phyloP scores from a whole-genome alignment of 2,329 filamentous ascomycete genomes.

The Trichoderma harzianum region DNA sequence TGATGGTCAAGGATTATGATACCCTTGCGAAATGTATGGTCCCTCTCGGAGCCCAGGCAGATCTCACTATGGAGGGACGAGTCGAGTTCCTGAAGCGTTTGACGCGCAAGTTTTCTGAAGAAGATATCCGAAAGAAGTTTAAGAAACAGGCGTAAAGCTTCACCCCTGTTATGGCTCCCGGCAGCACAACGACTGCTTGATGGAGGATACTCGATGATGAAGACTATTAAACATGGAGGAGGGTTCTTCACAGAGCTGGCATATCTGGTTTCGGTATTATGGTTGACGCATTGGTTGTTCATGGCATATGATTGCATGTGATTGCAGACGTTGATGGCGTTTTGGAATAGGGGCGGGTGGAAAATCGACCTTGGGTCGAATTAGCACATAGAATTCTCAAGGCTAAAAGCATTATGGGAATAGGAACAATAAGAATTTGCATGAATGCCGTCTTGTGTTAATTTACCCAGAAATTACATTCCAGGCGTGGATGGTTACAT shows the following conservation, averaged over 20 bases:
- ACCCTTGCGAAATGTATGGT: slow-evolving; percentile 68
- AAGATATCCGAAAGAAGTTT: slow-evolving; percentile 61
- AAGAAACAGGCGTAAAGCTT: slow-evolving; percentile 14
- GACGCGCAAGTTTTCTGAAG: slow-evolving; percentile 63
- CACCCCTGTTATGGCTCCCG: background rate
- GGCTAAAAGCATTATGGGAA: background rate
- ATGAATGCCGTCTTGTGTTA: background rate
- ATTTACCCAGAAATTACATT: background rate
- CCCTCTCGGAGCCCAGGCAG: slow-evolving; percentile 68
- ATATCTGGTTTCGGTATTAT: background rate
- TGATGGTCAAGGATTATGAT: slow-evolving; percentile 69
- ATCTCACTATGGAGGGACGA: slow-evolving; percentile 61
- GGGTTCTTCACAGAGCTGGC: background rate
- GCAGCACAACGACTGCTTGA: background rate
- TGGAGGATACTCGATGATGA: background rate
- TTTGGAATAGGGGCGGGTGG: background rate
- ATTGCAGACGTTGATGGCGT: slow-evolving; percentile 1
- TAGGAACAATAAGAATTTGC: background rate
- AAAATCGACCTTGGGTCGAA: background rate
- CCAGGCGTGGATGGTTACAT: background rate
- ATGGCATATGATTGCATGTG: background rate
- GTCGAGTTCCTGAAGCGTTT: slow-evolving; percentile 60
- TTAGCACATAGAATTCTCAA: background rate
- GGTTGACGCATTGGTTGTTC: background rate
- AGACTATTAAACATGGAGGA: background rate